Conservation (phyloP, 1,139 yeast genomes). For the Kazachstania sp. region DNA sequence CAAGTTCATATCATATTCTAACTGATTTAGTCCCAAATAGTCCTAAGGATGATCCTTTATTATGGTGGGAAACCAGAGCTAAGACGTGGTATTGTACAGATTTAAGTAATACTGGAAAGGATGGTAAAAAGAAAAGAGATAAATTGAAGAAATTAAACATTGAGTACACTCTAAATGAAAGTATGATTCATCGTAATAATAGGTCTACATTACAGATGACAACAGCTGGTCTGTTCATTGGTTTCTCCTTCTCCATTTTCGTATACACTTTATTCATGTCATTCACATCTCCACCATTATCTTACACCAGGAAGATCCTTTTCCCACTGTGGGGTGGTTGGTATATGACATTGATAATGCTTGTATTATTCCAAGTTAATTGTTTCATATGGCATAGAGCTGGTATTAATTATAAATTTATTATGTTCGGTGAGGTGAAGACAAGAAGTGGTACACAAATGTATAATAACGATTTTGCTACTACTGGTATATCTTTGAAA, state of each 20-base stretch:
- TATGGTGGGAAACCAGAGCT: constrained; percentile 54
- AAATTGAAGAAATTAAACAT: constrained; percentile 27
- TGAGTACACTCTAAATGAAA: constrained; percentile 29
- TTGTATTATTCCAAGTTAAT: constrained; percentile 57
- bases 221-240: constrained; percentile 56
- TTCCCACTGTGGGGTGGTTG: constrained; percentile 93
- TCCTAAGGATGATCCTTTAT: constrained; percentile 24
- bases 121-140: constrained; percentile 26
- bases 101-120: constrained; percentile 36
- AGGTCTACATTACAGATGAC: constrained; percentile 37
- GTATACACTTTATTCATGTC: constrained; percentile 31
- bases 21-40: constrained; percentile 11
- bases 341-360: constrained; percentile 51
- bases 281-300: constrained; percentile 25
- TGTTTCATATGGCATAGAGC: constrained; percentile 63
- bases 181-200: constrained; percentile 29
- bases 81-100: constrained; percentile 64
- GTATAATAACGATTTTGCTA: constrained; percentile 32
- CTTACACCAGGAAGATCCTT: constrained; percentile 41
- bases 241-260: constrained; percentile 54
- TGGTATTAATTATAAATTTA: constrained; percentile 82
- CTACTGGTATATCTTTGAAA: constrained; percentile 28
- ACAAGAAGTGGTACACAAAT: constrained; percentile 45
- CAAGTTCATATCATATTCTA: constrained; percentile 9
- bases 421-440: constrained; percentile 68